Conservation (phyloP, 192 early-diverging fungal species). For the Chytriomyces sp. region DNA sequence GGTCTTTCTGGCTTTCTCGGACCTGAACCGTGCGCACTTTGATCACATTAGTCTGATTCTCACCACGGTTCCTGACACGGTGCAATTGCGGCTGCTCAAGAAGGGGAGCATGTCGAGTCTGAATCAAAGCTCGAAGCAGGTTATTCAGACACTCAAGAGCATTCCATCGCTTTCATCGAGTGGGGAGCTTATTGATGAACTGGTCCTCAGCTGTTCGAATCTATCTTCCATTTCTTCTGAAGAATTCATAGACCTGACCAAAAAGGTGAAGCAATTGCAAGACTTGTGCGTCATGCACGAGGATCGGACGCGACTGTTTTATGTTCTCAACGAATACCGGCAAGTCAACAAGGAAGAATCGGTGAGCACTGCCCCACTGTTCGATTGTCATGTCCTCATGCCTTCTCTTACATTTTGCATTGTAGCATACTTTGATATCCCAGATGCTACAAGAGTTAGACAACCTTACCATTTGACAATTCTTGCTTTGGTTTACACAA, state of each 20-base stretch:
- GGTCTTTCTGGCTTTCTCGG: background rate
- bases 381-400: no score
- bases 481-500: background rate
- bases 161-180: background rate
- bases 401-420: background rate
- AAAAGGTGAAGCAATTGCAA: background rate
- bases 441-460: background rate
- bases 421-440: background rate
- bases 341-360: background rate
- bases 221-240: background rate
- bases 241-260: background rate
- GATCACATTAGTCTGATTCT: background rate
- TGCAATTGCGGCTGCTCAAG: background rate
- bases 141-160: background rate
- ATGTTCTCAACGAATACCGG: background rate
- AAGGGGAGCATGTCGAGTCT: background rate
- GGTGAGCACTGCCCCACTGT: no score
- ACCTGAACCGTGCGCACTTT: background rate
- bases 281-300: background rate
- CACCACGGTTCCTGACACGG: background rate
- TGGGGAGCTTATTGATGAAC: background rate
- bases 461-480: background rate
- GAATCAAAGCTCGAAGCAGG: background rate
- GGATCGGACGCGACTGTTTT: background rate
- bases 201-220: background rate